Evolutionary conservation across 257 asterid species (phyloP).

Genomic region (Solanum boliviense): DNA sequence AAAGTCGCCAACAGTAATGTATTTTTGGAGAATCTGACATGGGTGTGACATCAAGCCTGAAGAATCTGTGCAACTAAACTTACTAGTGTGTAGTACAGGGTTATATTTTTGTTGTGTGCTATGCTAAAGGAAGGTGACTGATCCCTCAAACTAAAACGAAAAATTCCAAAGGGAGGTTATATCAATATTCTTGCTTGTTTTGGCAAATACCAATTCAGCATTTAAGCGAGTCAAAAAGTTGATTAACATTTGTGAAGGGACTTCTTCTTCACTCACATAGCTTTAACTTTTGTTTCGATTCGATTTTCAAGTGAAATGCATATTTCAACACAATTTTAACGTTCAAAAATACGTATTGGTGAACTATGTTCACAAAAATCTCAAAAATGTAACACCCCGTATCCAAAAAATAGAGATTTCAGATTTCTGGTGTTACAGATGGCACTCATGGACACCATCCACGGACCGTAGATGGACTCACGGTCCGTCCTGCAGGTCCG

Average conservation of each 20-base stretch:
- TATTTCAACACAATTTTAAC: background rate
- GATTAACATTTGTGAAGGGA: background rate
- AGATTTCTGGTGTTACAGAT: no score
- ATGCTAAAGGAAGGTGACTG: background rate
- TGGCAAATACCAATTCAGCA: background rate
- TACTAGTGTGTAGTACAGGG: background rate
- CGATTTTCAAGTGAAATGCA: background rate
- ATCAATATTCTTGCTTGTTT: background rate
- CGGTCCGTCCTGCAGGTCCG: no score
- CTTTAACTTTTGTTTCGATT: background rate
- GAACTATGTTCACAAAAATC: background rate
- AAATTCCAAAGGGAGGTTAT: background rate
- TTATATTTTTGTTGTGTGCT: background rate
- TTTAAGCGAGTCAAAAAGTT: background rate
- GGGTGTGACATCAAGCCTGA: background rate
- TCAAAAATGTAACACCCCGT: no score
- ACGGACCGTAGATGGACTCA: no score
- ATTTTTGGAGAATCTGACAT: background rate
- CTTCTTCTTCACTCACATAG: background rate
- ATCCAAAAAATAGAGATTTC: no score
- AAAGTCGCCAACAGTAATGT: background rate
- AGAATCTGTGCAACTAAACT: background rate
- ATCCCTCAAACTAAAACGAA: background rate
- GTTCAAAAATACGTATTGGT: background rate
- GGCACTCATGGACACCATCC: no score